A percentile compares a stretch with the other conserved stretches of the same genome.
Conservation (phyloP, 2,329 filamentous ascomycete species). For the Kalmusia sp. region DNA sequence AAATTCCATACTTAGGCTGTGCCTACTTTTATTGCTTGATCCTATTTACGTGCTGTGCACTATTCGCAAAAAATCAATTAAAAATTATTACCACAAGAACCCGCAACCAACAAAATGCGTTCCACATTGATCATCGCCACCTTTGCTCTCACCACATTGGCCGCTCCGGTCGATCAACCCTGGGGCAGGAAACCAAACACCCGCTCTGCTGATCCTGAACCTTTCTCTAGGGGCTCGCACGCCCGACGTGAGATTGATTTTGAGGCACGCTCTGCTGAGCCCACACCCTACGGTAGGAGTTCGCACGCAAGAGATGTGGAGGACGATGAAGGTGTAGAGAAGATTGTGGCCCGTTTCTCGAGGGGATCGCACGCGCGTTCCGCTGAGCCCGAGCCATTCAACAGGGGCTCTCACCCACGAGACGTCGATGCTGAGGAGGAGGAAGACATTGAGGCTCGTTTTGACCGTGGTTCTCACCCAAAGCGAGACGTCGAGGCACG, state of each 20-base stretch:
- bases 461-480: too few species aligned
- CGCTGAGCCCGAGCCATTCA: neutral
- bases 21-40: constrained; percentile 1
- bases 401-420: neutral
- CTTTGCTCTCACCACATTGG: neutral
- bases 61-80: neutral
- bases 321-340: neutral
- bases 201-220: neutral
- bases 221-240: too few species aligned
- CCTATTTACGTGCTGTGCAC: constrained; percentile 6
- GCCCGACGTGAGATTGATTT: too few species aligned
- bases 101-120: neutral
- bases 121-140: constrained; percentile 3
- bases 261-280: neutral
- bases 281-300: neutral
- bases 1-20: constrained; percentile 2
- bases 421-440: too few species aligned
- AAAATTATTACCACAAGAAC: neutral
- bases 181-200: neutral
- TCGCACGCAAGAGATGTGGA: neutral
- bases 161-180: neutral
- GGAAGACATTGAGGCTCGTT: too few species aligned
- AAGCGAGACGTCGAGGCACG: too few species aligned
- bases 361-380: too few species aligned
- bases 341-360: neutral